Conservation (phyloP, 176 grass and related monocot species). For the Guadua angustifolia region DNA sequence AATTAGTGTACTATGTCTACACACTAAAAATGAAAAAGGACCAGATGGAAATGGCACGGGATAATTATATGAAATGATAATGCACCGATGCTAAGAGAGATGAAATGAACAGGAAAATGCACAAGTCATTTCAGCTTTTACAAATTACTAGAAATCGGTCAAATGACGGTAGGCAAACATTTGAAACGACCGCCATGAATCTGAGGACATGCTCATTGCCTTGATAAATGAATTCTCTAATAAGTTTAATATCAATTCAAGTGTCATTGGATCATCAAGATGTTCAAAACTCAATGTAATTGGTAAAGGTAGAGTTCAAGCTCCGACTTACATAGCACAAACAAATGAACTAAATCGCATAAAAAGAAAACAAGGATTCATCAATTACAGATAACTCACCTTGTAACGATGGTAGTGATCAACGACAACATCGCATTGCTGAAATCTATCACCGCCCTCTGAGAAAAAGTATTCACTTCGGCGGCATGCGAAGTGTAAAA, state of each 20-base stretch:
- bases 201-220: background rate
- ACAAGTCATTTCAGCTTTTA: background rate
- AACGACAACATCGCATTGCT: conserved; percentile 94
- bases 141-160: background rate
- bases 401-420: conserved; percentile 98
- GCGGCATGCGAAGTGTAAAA: too few species aligned
- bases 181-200: conserved; percentile 22
- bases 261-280: background rate
- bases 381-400: conserved; percentile 46
- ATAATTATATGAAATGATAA: conserved; percentile 14
- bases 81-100: background rate
- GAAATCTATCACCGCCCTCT: conserved; percentile 94
- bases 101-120: conserved; percentile 17
- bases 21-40: background rate
- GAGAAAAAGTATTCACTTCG: too few species aligned
- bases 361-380: background rate
- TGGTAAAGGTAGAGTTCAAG: background rate
- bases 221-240: conserved; percentile 18
- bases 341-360: conserved; percentile 23
- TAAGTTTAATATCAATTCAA: background rate
- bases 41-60: background rate
- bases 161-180: background rate
- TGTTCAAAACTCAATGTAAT: background rate
- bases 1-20: conserved; percentile 4
- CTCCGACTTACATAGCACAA: background rate